Percentiles rank a stretch among this genome's conserved stretches.
Evolutionary conservation across 306 rosid genomes (phyloP).

Genomic region (Dryas drummondii): DNA sequence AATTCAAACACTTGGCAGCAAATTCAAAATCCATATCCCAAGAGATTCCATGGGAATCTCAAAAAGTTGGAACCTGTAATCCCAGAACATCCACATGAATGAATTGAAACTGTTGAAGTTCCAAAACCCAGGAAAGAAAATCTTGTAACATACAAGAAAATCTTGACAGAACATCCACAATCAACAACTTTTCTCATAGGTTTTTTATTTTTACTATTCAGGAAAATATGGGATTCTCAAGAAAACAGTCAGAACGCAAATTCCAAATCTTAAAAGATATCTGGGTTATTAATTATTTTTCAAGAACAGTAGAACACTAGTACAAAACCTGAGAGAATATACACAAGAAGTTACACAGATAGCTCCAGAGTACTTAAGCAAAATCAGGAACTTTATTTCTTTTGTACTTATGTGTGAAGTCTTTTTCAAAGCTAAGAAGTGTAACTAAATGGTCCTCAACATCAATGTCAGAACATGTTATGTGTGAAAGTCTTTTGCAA

Average conservation of each 20-base stretch:
- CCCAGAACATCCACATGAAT: slow-evolving; percentile 27
- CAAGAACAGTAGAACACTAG: slow-evolving; percentile 18
- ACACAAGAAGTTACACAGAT: slow-evolving; percentile 26
- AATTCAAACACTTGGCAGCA: slow-evolving; percentile 27
- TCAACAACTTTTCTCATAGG: not conserved
- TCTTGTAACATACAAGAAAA: not conserved
- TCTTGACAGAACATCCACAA: not conserved
- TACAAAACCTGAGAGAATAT: slow-evolving; percentile 26
- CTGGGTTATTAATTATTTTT: slow-evolving; percentile 9
- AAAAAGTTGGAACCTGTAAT: slow-evolving; percentile 18
- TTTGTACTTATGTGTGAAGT: too few relatives aligned
- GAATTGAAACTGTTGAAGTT: not conserved
- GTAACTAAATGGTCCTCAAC: slow-evolving; percentile 30
- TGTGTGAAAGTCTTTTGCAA: not conserved
- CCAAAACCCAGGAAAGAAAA: slow-evolving; percentile 5
- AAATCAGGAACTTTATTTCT: too few relatives aligned
- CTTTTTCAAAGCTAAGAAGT: slow-evolving; percentile 5
- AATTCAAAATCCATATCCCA: slow-evolving; percentile 50
- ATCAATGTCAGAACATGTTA: slow-evolving; percentile 27
- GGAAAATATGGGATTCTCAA: not conserved
- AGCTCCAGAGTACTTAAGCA: slow-evolving; percentile 5
- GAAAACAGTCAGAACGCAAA: not conserved
- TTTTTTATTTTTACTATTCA: not conserved
- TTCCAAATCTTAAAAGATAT: slow-evolving; percentile 8
- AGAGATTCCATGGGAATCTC: slow-evolving; percentile 61